Conservation (phyloP, 2,329 filamentous ascomycete genomes). For the Colletotrichum destructivum region DNA sequence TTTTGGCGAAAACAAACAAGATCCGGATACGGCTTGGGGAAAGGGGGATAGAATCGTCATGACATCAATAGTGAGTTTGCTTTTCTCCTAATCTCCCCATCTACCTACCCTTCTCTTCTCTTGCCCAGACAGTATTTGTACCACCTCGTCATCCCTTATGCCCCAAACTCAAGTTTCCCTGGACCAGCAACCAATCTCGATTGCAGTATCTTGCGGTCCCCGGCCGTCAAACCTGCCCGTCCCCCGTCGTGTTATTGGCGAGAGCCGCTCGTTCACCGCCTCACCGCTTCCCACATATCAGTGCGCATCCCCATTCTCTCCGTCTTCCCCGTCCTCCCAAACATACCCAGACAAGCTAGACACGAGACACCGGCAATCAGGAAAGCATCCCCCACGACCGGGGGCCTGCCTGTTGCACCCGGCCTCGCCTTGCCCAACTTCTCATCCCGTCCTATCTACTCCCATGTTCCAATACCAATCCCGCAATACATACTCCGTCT, state of each 20-base stretch:
- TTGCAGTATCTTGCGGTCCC: conserved; percentile 35
- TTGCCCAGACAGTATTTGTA: neutral
- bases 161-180: conserved; percentile 11
- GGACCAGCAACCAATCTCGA: conserved; percentile 37
- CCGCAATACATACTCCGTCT: conserved; percentile 32
- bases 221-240: conserved; percentile 25
- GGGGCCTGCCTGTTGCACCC: conserved; percentile 39
- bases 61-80: conserved; percentile 53
- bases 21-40: conserved; percentile 37
- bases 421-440: conserved; percentile 39
- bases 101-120: neutral
- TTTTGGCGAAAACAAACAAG: conserved; percentile 41
- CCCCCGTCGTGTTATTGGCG: conserved; percentile 36
- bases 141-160: conserved; percentile 10
- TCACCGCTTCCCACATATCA: conserved; percentile 43
- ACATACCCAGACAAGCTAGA: conserved; percentile 36
- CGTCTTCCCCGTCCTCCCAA: conserved; percentile 38
- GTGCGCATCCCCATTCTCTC: conserved; percentile 38
- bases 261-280: conserved; percentile 43
- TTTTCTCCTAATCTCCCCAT: conserved; percentile 11
- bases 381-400: conserved; percentile 37
- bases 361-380: conserved; percentile 42
- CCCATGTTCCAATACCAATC: conserved; percentile 23
- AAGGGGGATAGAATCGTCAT: conserved; percentile 47
- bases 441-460: conserved; percentile 15